Conservation (phyloP, 768 basidiomycete genomes). For the Rhizopogon sp. region DNA sequence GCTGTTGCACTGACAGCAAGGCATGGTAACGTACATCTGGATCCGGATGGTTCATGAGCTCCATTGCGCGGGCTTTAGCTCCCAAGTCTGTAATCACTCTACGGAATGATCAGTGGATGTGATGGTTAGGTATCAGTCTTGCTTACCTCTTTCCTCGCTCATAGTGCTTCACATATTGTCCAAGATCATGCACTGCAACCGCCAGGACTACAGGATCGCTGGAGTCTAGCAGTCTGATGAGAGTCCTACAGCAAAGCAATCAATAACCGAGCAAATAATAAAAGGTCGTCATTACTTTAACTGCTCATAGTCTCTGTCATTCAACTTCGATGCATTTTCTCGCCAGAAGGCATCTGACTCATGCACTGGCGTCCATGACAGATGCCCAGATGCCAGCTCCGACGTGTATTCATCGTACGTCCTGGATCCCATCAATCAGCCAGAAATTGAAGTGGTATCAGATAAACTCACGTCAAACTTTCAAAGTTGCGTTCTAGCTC, state of each 20-base stretch:
- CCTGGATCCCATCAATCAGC: slow-evolving; percentile 33
- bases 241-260: slow-evolving; percentile 41
- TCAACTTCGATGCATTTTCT: slow-evolving; percentile 84
- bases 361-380: slow-evolving; percentile 95
- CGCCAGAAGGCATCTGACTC: slow-evolving; percentile 98
- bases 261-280: background rate
- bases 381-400: slow-evolving; percentile 82
- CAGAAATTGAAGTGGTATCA: background rate
- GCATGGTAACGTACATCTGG: slow-evolving; percentile 92
- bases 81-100: slow-evolving; percentile 81
- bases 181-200: slow-evolving; percentile 90
- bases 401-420: slow-evolving; percentile 96
- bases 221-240: slow-evolving; percentile 66
- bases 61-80: slow-evolving; percentile 84
- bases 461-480: slow-evolving; percentile 72
- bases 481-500: slow-evolving; percentile 84
- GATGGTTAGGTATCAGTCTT: background rate
- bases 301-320: slow-evolving; percentile 79
- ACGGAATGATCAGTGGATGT: background rate
- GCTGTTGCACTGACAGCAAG: slow-evolving; percentile 82
- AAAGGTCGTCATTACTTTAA: slow-evolving; percentile 55
- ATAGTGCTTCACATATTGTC: slow-evolving; percentile 89
- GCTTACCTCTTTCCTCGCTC: slow-evolving; percentile 89
- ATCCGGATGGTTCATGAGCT: slow-evolving; percentile 86
- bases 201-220: slow-evolving; percentile 77